Percentiles rank a stretch among this genome's conserved stretches.
Evolutionary conservation across 805 yeast species (phyloP).

Genomic region (Metschnikowia matae): DNA sequence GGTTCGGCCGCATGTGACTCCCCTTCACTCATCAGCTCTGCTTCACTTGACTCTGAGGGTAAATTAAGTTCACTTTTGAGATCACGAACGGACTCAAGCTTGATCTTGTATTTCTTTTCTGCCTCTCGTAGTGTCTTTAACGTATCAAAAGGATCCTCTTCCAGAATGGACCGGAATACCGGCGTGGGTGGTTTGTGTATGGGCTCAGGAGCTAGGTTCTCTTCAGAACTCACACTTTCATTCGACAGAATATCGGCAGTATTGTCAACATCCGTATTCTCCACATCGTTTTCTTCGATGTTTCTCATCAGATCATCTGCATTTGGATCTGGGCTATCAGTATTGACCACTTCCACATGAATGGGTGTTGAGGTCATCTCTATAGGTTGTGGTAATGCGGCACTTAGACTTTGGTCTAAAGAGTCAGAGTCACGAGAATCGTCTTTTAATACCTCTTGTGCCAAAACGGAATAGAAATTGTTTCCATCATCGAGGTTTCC

Average conservation of each 20-base stretch:
- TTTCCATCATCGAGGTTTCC: not conserved
- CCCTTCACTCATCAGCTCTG: not conserved
- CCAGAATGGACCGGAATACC: constrained; percentile 10
- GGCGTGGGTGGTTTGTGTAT: constrained; percentile 5
- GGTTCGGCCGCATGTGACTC: not conserved
- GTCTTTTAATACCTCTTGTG: not conserved
- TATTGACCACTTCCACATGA: not conserved
- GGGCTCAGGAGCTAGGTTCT: not conserved
- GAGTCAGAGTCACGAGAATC: not conserved
- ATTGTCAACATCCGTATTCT: not conserved
- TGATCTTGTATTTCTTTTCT: constrained; percentile 13
- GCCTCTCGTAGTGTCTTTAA: constrained; percentile 12
- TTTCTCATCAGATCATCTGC: not conserved
- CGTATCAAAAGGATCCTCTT: constrained; percentile 9
- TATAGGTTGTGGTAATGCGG: not conserved
- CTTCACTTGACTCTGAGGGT: constrained; percentile 6
- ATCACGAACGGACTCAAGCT: constrained; percentile 13
- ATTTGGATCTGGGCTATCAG: not conserved
- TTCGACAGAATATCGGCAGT: not conserved
- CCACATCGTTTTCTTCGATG: not conserved
- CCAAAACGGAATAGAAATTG: not conserved
- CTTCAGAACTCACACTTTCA: not conserved
- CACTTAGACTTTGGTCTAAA: not conserved
- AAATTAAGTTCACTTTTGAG: constrained; percentile 8
- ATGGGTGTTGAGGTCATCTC: not conserved